Conservation (phyloP, 2,329 filamentous ascomycete genomes). For the Aaosphaeria arxii region DNA sequence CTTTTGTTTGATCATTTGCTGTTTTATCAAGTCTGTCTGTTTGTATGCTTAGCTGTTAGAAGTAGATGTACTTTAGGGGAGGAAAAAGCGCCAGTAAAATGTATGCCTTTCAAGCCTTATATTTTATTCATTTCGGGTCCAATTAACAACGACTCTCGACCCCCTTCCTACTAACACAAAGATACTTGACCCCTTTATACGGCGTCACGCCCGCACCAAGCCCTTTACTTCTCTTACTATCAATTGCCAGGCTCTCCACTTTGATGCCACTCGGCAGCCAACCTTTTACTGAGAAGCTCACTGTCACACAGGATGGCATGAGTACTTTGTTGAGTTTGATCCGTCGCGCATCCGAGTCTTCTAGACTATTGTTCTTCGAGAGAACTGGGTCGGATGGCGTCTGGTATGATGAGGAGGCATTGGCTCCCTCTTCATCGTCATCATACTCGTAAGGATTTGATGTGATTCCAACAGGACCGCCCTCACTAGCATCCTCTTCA, state of each 20-base stretch:
- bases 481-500: slow-evolving; percentile 44
- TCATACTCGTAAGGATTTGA: slow-evolving; percentile 29
- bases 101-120: too few species aligned
- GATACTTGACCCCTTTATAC: slow-evolving; percentile 97
- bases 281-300: slow-evolving; percentile 56
- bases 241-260: slow-evolving; percentile 60
- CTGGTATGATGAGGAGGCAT: slow-evolving; percentile 18
- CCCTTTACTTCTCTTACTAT: slow-evolving; percentile 77
- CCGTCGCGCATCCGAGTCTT: slow-evolving; percentile 51
- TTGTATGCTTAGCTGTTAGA: too few species aligned
- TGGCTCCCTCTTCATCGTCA: slow-evolving; percentile 22
- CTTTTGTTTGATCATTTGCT: too few species aligned
- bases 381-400: slow-evolving; percentile 12
- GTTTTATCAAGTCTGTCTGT: too few species aligned
- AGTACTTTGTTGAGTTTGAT: slow-evolving; percentile 54
- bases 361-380: slow-evolving; percentile 8
- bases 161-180: slow-evolving; percentile 66
- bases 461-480: slow-evolving; percentile 14
- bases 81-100: too few species aligned
- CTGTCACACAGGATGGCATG: slow-evolving; percentile 47
- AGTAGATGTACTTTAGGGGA: too few species aligned
- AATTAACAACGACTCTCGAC: slow-evolving; percentile 40
- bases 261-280: slow-evolving; percentile 64
- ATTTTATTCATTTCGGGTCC: too few species aligned
- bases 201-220: slow-evolving; percentile 86